phyloP scores from a whole-genome alignment of 495 filamentous ascomycete species.

The Daldinia loculata region DNA sequence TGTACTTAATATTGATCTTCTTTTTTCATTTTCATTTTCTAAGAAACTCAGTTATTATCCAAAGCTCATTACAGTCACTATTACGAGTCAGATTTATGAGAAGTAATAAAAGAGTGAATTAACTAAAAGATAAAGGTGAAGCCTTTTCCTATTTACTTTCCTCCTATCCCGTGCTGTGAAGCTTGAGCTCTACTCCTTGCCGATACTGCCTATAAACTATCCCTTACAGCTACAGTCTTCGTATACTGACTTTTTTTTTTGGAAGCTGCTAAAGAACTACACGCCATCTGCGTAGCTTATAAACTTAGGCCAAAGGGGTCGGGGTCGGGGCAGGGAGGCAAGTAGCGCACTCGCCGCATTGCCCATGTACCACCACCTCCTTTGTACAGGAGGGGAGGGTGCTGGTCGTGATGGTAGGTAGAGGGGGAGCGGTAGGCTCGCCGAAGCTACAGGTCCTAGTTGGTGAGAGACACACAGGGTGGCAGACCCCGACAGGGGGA shows the following conservation, averaged over 20 bases:
- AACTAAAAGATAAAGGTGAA: neutral
- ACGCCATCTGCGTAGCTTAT: neutral
- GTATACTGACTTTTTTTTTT: neutral
- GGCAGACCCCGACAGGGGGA: neutral
- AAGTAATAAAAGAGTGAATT: neutral
- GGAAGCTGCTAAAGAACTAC: neutral
- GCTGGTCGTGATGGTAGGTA: constrained; percentile 21
- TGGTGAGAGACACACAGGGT: constrained; percentile 3
- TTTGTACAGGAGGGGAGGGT: constrained; percentile 17
- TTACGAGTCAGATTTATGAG: neutral
- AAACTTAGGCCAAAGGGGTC: neutral
- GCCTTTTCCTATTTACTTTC: neutral
- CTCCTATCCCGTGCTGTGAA: neutral
- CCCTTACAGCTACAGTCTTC: neutral
- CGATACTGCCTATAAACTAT: neutral
- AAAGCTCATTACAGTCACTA: neutral
- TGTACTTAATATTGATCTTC: no score
- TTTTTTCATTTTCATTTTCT: no score
- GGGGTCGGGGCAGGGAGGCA: neutral
- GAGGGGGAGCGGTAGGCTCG: constrained; percentile 15
- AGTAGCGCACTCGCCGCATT: constrained; percentile 15
- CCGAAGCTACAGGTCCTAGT: constrained; percentile 17
- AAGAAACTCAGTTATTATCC: neutral
- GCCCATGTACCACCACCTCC: neutral
- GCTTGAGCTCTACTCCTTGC: neutral